A percentile compares a stretch with the other conserved stretches of the same genome.
Conservation (phyloP, 345 rosid genomes). For the Heritiera fomes region DNA sequence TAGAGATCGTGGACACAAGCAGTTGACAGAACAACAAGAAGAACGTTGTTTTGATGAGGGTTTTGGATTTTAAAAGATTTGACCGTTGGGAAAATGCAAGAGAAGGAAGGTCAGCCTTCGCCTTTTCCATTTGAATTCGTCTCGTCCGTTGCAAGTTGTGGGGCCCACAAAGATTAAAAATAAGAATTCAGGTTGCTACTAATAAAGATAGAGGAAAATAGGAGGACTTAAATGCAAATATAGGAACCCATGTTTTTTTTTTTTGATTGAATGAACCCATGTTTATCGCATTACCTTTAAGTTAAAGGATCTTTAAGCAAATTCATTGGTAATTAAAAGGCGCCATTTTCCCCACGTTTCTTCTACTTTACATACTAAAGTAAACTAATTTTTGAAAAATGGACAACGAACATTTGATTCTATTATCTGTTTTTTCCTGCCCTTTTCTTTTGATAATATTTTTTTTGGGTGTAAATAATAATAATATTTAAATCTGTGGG, state of each 20-base stretch:
- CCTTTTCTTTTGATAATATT: neutral
- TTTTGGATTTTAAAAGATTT: constrained; percentile 21
- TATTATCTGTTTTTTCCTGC: neutral
- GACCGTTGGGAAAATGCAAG: constrained; percentile 31
- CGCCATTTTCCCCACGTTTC: neutral
- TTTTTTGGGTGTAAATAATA: no score
- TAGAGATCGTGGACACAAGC: neutral
- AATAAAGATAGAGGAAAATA: neutral
- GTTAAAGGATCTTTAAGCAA: neutral
- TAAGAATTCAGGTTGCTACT: neutral
- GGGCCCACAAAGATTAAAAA: constrained; percentile 9
- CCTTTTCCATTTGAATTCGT: constrained; percentile 26
- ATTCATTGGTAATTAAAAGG: neutral
- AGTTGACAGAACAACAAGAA: neutral
- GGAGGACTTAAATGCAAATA: neutral
- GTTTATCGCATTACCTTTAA: neutral
- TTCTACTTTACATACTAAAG: no score
- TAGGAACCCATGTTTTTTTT: no score
- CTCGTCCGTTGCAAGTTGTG: constrained; percentile 14
- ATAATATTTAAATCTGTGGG: no score
- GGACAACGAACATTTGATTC: neutral
- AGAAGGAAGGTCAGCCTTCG: neutral
- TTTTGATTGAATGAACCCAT: no score
- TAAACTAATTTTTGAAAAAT: no score
- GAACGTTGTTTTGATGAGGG: neutral